Conservation (phyloP, 768 basidiomycete genomes). For the Boletales sp. region DNA sequence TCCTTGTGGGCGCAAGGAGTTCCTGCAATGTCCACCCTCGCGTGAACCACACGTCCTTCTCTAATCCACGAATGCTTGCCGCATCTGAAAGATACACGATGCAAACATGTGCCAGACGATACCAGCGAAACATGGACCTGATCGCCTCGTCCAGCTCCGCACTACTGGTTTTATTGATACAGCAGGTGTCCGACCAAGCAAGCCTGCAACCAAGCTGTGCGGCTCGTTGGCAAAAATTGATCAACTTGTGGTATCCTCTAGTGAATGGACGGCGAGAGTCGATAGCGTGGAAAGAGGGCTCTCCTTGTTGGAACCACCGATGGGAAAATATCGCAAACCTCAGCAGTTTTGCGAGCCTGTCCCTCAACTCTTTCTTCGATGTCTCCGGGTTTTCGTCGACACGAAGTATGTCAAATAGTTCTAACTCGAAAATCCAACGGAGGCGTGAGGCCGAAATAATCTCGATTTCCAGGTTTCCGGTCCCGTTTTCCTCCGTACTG, state of each 20-base stretch:
- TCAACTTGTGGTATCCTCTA: slow-evolving; percentile 10
- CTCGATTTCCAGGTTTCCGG: slow-evolving; percentile 3
- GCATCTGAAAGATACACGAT: slow-evolving; percentile 12
- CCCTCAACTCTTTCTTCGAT: not conserved
- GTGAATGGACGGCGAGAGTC: slow-evolving; percentile 3
- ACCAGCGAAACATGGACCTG: slow-evolving; percentile 19
- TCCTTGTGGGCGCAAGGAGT: slow-evolving; percentile 9
- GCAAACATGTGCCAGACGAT: slow-evolving; percentile 10
- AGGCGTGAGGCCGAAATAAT: slow-evolving; percentile 4
- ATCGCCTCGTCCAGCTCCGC: slow-evolving; percentile 16
- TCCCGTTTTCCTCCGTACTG: no score
- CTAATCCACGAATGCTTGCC: not conserved
- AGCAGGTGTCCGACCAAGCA: slow-evolving; percentile 16
- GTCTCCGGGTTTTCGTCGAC: slow-evolving; percentile 1
- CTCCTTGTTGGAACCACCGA: slow-evolving; percentile 10
- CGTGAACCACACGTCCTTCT: slow-evolving; percentile 10
- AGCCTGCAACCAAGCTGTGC: slow-evolving; percentile 7
- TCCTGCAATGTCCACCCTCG: slow-evolving; percentile 15
- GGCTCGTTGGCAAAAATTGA: slow-evolving; percentile 10
- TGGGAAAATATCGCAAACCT: slow-evolving; percentile 16
- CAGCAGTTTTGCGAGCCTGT: slow-evolving; percentile 1
- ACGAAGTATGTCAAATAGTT: slow-evolving; percentile 3
- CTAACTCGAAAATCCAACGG: slow-evolving; percentile 4
- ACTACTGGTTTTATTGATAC: slow-evolving; percentile 14
- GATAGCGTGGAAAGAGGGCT: slow-evolving; percentile 2